Evolutionary conservation across 2,329 filamentous ascomycete species (phyloP).

Genomic region (Penicillium occitanis): DNA sequence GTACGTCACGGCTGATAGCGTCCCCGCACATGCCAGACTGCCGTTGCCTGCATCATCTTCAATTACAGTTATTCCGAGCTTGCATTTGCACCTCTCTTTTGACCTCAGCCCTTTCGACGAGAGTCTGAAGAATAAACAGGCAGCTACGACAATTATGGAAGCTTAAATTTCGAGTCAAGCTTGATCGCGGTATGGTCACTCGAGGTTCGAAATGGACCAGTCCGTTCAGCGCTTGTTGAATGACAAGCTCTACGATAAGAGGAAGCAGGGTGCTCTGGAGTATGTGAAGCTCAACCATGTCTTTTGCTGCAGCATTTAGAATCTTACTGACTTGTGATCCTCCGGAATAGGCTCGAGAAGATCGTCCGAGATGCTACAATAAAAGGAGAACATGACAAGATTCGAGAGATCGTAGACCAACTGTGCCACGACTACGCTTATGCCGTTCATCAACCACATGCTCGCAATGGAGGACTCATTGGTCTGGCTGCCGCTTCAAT

Average conservation of each 20-base stretch:
- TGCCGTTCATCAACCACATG: constrained; percentile 93
- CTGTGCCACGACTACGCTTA: constrained; percentile 98
- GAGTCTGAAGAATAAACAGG: background rate
- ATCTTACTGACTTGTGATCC: background rate
- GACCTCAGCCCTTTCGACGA: background rate
- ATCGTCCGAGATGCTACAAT: constrained; percentile 81
- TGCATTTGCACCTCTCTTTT: background rate
- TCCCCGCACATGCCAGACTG: constrained; percentile 15
- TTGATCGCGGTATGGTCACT: constrained; percentile 12
- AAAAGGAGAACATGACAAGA: constrained; percentile 72
- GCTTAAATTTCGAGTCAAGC: background rate
- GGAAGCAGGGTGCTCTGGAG: constrained; percentile 95
- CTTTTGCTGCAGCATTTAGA: background rate
- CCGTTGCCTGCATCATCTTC: background rate
- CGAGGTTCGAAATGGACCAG: constrained; percentile 66
- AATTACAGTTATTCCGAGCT: background rate
- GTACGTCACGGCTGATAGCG: constrained; percentile 19
- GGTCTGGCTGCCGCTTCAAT: constrained; percentile 94
- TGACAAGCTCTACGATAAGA: constrained; percentile 98
- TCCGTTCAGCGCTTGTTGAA: constrained; percentile 88
- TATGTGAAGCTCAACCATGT: constrained; percentile 44
- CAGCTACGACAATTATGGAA: background rate
- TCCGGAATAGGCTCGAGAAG: constrained; percentile 71
- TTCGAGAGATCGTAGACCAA: constrained; percentile 88
- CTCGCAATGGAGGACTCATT: constrained; percentile 92